Evolutionary conservation across 208 protist species (phyloP).

Genomic region (Naegleria gruberi): DNA sequence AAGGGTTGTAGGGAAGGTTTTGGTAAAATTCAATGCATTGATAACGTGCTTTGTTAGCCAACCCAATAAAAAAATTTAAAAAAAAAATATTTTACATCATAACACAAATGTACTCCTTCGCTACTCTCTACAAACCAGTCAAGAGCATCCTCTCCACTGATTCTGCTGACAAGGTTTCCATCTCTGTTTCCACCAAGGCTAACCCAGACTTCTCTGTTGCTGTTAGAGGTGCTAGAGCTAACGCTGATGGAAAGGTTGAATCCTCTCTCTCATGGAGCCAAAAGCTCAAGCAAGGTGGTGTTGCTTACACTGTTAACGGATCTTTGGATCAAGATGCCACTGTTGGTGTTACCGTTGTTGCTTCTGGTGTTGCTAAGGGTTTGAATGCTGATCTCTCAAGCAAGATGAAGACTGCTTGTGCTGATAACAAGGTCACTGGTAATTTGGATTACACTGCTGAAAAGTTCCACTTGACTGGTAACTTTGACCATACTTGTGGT

Average conservation of each 20-base stretch:
- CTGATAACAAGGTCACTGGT: not conserved
- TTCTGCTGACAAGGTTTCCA: not conserved
- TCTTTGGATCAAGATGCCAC: not conserved
- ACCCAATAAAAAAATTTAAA: not conserved
- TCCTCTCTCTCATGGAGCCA: not conserved
- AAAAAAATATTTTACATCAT: not conserved
- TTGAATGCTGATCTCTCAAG: not conserved
- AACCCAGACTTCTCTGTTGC: not conserved
- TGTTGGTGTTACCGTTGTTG: not conserved
- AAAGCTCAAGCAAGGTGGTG: not conserved
- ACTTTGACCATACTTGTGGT: not conserved
- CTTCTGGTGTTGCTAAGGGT: not conserved
- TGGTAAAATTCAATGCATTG: too few relatives aligned
- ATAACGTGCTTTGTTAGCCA: too few relatives aligned
- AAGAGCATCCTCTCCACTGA: not conserved
- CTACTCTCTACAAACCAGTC: not conserved
- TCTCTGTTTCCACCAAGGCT: not conserved
- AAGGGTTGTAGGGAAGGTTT: too few relatives aligned
- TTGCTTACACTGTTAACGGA: not conserved
- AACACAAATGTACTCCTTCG: not conserved
- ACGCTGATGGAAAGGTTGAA: not conserved
- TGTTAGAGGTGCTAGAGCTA: not conserved
- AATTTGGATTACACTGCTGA: not conserved
- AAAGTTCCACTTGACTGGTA: not conserved
- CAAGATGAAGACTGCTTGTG: not conserved